Conservation (phyloP, 2,329 filamentous ascomycete species). For the Albifimbria verrucaria region DNA sequence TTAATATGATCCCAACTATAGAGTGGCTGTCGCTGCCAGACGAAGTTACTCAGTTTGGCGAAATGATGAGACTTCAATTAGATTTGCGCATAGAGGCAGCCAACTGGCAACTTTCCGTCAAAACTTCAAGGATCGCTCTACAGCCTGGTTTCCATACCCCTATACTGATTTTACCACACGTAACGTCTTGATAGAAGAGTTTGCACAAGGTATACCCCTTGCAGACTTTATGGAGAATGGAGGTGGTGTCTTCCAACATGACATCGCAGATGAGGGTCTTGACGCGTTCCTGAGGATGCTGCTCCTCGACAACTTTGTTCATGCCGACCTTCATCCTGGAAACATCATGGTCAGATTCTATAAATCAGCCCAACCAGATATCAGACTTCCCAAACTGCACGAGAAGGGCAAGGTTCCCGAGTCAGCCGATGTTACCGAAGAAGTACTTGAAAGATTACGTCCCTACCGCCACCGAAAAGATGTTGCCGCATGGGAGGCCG, state of each 20-base stretch:
- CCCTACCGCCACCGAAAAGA: slow-evolving; percentile 65
- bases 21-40: slow-evolving; percentile 97
- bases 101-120: slow-evolving; percentile 85
- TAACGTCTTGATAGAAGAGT: slow-evolving; percentile 91
- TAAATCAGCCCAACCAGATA: slow-evolving; percentile 68
- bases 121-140: slow-evolving; percentile 84
- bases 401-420: slow-evolving; percentile 39
- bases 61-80: slow-evolving; percentile 98
- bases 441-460: slow-evolving; percentile 75
- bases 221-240: slow-evolving; percentile 88
- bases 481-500: slow-evolving; percentile 66
- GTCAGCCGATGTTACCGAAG: slow-evolving; percentile 76
- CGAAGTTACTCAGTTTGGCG: slow-evolving; percentile 88
- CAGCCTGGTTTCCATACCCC: slow-evolving; percentile 95
- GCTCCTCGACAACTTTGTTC: slow-evolving; percentile 94
- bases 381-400: slow-evolving; percentile 35
- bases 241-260: slow-evolving; percentile 86
- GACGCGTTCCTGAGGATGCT: slow-evolving; percentile 97
- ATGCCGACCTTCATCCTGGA: slow-evolving; percentile 92
- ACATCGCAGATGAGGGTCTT: slow-evolving; percentile 91
- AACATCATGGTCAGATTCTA: slow-evolving; percentile 99
- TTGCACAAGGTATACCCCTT: slow-evolving; percentile 88
- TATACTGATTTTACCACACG: slow-evolving; percentile 91
- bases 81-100: slow-evolving; percentile 93
- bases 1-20: slow-evolving; percentile 89